phyloP scores from a whole-genome alignment of 768 basidiomycete species.

The Naganishia randhawae region DNA sequence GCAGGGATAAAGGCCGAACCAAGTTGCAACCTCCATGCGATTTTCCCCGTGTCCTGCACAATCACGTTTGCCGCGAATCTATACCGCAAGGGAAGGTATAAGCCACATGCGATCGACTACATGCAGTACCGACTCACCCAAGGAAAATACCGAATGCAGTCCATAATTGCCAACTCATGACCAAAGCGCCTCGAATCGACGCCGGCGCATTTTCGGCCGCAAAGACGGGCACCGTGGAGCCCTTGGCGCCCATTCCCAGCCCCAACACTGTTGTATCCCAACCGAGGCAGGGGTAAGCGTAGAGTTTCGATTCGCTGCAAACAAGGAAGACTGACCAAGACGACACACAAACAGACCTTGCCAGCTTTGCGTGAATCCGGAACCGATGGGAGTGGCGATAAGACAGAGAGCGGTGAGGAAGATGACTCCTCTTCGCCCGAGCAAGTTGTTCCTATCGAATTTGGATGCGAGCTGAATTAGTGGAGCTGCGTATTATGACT shows the following conservation, averaged over 20 bases:
- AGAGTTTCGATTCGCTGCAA: not conserved
- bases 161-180: slow-evolving; percentile 75
- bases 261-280: not conserved
- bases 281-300: not conserved
- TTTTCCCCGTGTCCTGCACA: slow-evolving; percentile 8
- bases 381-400: slow-evolving; percentile 50
- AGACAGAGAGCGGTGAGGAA: slow-evolving; percentile 56
- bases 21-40: slow-evolving; percentile 52
- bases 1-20: slow-evolving; percentile 50
- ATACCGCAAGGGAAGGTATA: slow-evolving; percentile 36
- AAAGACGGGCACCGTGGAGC: slow-evolving; percentile 60
- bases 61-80: slow-evolving; percentile 37
- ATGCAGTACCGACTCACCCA: slow-evolving; percentile 47
- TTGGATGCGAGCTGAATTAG: not conserved
- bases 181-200: slow-evolving; percentile 77
- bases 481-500: not conserved
- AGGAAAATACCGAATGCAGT: slow-evolving; percentile 52
- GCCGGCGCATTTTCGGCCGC: slow-evolving; percentile 76
- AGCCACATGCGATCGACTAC: not conserved
- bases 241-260: slow-evolving; percentile 38
- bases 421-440: slow-evolving; percentile 61
- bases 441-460: slow-evolving; percentile 54
- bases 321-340: not conserved
- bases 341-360: slow-evolving; percentile 13
- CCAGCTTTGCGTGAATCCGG: slow-evolving; percentile 43